These are phyloP conservation scores for Botrytis hyacinthi DNA, from an alignment of 2,329 filamentous ascomycete genomes.

Conservation along the genomic window DNA sequence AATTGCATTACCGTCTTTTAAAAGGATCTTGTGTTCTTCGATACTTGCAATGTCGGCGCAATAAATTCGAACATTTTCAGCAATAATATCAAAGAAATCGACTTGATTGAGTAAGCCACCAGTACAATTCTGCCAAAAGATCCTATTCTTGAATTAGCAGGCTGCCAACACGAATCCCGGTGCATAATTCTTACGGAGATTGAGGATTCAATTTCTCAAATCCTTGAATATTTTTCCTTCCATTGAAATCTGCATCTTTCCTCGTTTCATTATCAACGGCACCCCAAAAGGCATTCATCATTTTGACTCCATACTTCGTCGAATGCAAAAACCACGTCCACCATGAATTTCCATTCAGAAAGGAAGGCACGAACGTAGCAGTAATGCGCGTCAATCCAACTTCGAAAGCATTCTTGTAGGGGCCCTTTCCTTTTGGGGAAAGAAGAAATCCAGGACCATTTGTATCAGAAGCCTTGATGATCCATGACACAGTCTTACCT, in stretches of 20 bases:
- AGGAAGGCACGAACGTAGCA: slow-evolving; percentile 22
- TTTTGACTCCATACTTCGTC: slow-evolving; percentile 26
- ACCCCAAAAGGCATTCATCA: slow-evolving; percentile 29
- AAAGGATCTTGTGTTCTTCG: neutral
- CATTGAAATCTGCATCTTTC: slow-evolving; percentile 31
- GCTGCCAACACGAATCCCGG: neutral
- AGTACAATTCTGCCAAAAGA: slow-evolving; percentile 35
- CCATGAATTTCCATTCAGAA: slow-evolving; percentile 24
- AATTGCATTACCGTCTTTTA: neutral
- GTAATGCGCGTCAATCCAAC: slow-evolving; percentile 23
- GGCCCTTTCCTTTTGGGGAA: neutral
- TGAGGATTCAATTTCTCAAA: slow-evolving; percentile 34
- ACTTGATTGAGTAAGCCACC: slow-evolving; percentile 34
- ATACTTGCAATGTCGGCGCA: neutral
- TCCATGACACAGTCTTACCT: neutral
- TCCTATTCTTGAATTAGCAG: slow-evolving; percentile 23
- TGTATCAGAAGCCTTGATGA: neutral
- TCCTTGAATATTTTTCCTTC: slow-evolving; percentile 29
- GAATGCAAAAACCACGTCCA: slow-evolving; percentile 25
- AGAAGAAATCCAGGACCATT: neutral
- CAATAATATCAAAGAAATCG: slow-evolving; percentile 33
- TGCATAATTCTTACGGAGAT: slow-evolving; percentile 27
- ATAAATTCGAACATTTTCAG: slow-evolving; percentile 24
- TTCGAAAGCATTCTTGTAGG: slow-evolving; percentile 25
- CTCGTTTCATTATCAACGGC: slow-evolving; percentile 29